A percentile compares a stretch with the other conserved stretches of the same genome.
phyloP scores from a whole-genome alignment of 305 asterid species.

The Rubia balearica region DNA sequence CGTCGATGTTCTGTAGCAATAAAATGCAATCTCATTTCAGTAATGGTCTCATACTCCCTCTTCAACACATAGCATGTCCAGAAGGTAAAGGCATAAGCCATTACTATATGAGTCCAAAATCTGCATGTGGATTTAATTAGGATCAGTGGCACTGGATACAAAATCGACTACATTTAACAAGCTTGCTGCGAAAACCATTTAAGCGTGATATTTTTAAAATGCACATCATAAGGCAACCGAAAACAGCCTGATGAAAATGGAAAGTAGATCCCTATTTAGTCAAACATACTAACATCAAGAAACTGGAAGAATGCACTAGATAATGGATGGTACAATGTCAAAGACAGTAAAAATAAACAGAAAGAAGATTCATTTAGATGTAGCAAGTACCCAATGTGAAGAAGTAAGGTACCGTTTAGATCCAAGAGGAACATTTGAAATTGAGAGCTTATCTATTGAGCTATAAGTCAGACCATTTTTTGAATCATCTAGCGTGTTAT shows the following conservation, averaged over 20 bases:
- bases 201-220: background rate
- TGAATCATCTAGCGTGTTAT: conserved; percentile 53
- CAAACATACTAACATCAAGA: background rate
- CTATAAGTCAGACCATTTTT: conserved; percentile 35
- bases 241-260: background rate
- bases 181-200: background rate
- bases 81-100: conserved; percentile 81
- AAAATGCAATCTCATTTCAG: conserved; percentile 86
- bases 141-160: background rate
- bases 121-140: conserved; percentile 28
- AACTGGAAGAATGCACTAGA: background rate
- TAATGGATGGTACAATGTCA: background rate
- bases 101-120: conserved; percentile 88
- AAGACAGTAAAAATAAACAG: background rate
- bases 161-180: background rate
- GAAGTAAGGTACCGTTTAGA: conserved; percentile 56
- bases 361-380: background rate
- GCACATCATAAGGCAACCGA: too few species aligned
- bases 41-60: conserved; percentile 70
- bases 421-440: conserved; percentile 72
- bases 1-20: conserved; percentile 86
- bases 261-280: background rate
- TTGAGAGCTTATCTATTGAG: conserved; percentile 82
- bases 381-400: conserved; percentile 3
- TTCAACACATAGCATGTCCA: conserved; percentile 78